Evolutionary conservation across 306 rosid species (phyloP), one percentile per base, ranked within the genome.

Genomic region (Gleditsia sinensis): DNA sequence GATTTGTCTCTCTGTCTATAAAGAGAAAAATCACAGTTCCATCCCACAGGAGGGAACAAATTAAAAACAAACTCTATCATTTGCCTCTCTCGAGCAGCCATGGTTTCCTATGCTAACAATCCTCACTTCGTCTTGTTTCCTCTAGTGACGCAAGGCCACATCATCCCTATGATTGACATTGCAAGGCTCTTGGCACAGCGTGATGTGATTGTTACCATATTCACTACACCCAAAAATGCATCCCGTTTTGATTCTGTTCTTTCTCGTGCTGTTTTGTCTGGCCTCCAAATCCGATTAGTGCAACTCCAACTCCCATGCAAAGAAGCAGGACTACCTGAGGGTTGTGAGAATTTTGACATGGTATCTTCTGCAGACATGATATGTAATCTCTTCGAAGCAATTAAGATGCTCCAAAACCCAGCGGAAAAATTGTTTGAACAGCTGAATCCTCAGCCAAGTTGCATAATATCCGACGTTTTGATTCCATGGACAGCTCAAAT

Each of bases 401-500:
- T 75, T 0, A 3, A 0, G 19, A 16, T 80, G 81, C 84, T 88
- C 0, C 76, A 76, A 25, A 40, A 70, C 3, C 60, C 53, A n/a
- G 89, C 73, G 2, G 89, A 85, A 7, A 70, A 67, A 3, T 1
- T 85, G 11, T 80, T 87, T 16, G 67, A 79, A 0, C 40, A 60
- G 27, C 58, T 88, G 2, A 60, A 39, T 7, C 89, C 88, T 0
- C 73, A 27, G 9, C 90, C 97, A 28, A 78, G 24, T 51, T 88
- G 90, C 86, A 83, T 91, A 3, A 80, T 89, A 43, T 86, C 93
- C 6, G 90, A 89, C 54, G 37, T 82, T 34, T 57, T 75, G 19
- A 56, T 89, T 10, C 86, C 92, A 11, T 91, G 87, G 88, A 87
- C 95, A 3, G 36, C 75, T 23, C 61, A 81, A 67, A 17, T 88